phyloP scores from a whole-genome alignment of 139 green algal genomes.

The Chlorella sp. region DNA sequence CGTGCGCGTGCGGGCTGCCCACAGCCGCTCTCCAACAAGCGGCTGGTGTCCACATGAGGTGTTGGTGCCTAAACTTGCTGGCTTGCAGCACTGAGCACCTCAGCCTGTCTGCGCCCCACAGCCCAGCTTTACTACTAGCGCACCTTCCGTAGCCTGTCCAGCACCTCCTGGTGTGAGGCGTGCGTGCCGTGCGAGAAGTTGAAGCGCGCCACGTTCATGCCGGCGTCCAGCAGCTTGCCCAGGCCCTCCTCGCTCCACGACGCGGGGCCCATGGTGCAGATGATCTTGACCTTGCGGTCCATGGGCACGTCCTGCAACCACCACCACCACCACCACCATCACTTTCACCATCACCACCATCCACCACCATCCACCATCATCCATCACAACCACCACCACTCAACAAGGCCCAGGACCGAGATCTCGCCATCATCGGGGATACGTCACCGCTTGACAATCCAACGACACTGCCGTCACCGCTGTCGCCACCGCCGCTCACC shows the following conservation, averaged over 20 bases:
- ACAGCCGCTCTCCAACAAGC: no score
- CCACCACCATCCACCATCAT: no score
- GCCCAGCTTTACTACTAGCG: no score
- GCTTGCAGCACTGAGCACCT: background rate
- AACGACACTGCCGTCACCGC: no score
- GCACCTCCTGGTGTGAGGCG: slow-evolving; percentile 49
- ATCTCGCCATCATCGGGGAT: no score
- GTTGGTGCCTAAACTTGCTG: background rate
- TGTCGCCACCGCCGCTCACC: slow-evolving; percentile 10
- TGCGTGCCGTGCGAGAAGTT: slow-evolving; percentile 82
- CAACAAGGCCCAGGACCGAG: no score
- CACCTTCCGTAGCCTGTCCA: slow-evolving; percentile 38
- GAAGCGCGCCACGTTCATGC: slow-evolving; percentile 71
- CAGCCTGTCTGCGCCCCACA: background rate
- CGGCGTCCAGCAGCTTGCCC: slow-evolving; percentile 45
- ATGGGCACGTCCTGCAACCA: slow-evolving; percentile 30
- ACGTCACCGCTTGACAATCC: no score
- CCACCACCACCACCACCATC: no score
- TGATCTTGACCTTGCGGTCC: slow-evolving; percentile 68
- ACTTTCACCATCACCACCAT: no score
- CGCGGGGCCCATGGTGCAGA: slow-evolving; percentile 63
- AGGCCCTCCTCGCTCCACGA: slow-evolving; percentile 51
- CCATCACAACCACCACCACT: no score
- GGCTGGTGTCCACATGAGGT: background rate
- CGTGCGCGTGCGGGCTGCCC: no score